These are phyloP conservation scores for Debaryomyces sp. DNA, from an alignment of 1,139 yeast species.

Conservation along the genomic window DNA sequence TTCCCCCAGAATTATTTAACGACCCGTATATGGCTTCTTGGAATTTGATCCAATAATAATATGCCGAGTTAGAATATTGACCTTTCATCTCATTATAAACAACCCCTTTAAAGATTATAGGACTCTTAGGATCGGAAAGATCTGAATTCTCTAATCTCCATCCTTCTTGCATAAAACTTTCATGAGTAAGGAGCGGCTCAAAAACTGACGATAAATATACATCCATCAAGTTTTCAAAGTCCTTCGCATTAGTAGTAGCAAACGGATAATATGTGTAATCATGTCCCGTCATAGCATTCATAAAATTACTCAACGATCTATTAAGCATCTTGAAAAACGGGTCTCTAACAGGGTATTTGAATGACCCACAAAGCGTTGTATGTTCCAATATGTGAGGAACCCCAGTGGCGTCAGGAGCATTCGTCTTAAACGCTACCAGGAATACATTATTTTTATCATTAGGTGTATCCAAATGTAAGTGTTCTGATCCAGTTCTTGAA, in stretches of 20 bases:
- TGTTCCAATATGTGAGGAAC: conserved; percentile 96
- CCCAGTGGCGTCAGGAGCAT: conserved; percentile 92
- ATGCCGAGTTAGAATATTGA: conserved; percentile 87
- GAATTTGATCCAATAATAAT: conserved; percentile 80
- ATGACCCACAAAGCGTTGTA: conserved; percentile 92
- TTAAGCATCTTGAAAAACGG: conserved; percentile 98
- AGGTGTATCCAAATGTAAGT: conserved; percentile 76
- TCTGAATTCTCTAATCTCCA: conserved; percentile 89
- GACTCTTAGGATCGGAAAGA: conserved; percentile 56
- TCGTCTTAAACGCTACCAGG: conserved; percentile 87
- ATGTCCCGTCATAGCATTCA: conserved; percentile 99
- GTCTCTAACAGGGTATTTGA: conserved; percentile 89
- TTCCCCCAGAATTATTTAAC: conserved; percentile 91
- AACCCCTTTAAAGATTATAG: conserved; percentile 85
- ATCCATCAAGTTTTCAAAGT: conserved; percentile 80
- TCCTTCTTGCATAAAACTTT: conserved; percentile 94
- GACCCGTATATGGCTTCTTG: conserved; percentile 86
- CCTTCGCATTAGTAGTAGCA: conserved; percentile 86
- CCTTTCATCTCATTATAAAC: conserved; percentile 99
- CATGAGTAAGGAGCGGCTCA: conserved; percentile 73
- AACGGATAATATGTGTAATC: conserved; percentile 96
- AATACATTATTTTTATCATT: conserved; percentile 86
- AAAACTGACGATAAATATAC: conserved; percentile 89
- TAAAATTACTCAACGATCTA: conserved; percentile 81
- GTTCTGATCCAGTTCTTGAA: conserved; percentile 70